These are phyloP conservation scores for Emergomyces orientalis DNA, from an alignment of 2,329 filamentous ascomycete species.

Conservation along the genomic window DNA sequence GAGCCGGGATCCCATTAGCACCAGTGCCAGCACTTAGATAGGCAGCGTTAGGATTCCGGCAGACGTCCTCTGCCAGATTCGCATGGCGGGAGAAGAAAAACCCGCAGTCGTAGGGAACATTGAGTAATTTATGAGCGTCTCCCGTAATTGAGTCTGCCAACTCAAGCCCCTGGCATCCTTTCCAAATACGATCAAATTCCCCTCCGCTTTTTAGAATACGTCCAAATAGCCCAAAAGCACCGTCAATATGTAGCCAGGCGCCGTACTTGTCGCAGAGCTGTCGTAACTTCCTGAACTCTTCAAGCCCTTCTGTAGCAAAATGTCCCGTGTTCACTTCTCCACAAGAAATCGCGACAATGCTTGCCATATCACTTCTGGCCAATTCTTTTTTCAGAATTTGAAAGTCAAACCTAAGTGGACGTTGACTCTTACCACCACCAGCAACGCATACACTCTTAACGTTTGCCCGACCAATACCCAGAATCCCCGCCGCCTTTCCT, in stretches of 20 bases:
- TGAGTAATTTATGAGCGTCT: conserved; percentile 86
- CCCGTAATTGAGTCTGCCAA: conserved; percentile 79
- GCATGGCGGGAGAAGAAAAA: conserved; percentile 71
- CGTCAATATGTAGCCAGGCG: conserved; percentile 86
- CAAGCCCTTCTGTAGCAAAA: conserved; percentile 54
- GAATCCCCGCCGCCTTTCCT: conserved; percentile 69
- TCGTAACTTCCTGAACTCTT: conserved; percentile 55
- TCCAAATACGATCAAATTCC: conserved; percentile 43
- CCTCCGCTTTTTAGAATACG: conserved; percentile 49
- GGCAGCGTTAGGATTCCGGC: conserved; percentile 74
- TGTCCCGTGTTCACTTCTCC: conserved; percentile 86
- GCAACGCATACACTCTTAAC: conserved; percentile 50
- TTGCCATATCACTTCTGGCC: conserved; percentile 46
- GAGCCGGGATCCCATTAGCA: conserved; percentile 55
- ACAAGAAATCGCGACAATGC: conserved; percentile 70
- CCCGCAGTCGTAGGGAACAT: conserved; percentile 88
- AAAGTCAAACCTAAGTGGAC: conserved; percentile 64
- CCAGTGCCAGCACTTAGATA: conserved; percentile 51
- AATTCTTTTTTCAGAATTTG: conserved; percentile 54
- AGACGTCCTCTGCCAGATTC: conserved; percentile 52
- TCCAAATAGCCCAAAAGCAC: conserved; percentile 78
- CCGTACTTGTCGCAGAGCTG: conserved; percentile 60
- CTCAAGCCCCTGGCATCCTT: conserved; percentile 55
- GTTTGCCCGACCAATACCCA: conserved; percentile 64
- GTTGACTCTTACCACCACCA: conserved; percentile 34